Conservation (phyloP, 1,139 yeast genomes). For the Geotrichum macrosporum region DNA sequence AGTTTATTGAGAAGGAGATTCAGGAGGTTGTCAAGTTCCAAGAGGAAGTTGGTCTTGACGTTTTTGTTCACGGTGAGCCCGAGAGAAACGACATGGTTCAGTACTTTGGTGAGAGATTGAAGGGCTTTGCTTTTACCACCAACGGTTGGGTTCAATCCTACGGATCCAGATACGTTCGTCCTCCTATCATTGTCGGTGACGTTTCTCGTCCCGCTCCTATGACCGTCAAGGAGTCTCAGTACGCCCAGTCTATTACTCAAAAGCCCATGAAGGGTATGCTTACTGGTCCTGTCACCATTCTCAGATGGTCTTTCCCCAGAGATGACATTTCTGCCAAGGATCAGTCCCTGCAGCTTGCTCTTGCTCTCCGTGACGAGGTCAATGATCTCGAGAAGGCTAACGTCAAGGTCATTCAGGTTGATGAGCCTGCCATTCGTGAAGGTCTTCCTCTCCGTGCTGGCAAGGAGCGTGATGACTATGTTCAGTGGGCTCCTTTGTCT, state of each 20-base stretch:
- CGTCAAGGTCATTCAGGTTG: constrained; percentile 96
- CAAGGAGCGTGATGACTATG: constrained; percentile 92
- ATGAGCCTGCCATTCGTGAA: constrained; percentile 99
- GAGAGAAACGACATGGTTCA: constrained; percentile 99
- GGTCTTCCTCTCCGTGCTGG: constrained; percentile 99
- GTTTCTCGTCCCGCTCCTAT: constrained; percentile 97
- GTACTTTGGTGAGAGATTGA: constrained; percentile 98
- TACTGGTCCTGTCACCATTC: constrained; percentile 98
- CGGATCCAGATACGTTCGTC: constrained; percentile 99
- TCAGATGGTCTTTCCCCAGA: constrained; percentile 99
- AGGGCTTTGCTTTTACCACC: constrained; percentile 96
- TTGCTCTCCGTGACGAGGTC: constrained; percentile 98
- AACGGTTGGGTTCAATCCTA: constrained; percentile 99
- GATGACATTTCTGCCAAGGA: constrained; percentile 91
- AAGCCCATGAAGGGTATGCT: constrained; percentile 99
- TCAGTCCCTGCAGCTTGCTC: constrained; percentile 95
- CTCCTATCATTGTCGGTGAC: constrained; percentile 98
- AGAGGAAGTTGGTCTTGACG: constrained; percentile 97
- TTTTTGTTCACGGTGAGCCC: constrained; percentile 99
- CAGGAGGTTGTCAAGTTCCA: constrained; percentile 96
- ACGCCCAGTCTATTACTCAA: constrained; percentile 93
- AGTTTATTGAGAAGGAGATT: constrained; percentile 94
- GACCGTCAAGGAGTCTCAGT: constrained; percentile 98
- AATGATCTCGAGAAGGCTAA: constrained; percentile 97
- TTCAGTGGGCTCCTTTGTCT: constrained; percentile 98